A percentile compares a stretch with the other conserved stretches of the same genome.
These are phyloP conservation scores for Cercospora sp. DNA, from an alignment of 2,329 filamentous ascomycete genomes.

Conservation along the genomic window DNA sequence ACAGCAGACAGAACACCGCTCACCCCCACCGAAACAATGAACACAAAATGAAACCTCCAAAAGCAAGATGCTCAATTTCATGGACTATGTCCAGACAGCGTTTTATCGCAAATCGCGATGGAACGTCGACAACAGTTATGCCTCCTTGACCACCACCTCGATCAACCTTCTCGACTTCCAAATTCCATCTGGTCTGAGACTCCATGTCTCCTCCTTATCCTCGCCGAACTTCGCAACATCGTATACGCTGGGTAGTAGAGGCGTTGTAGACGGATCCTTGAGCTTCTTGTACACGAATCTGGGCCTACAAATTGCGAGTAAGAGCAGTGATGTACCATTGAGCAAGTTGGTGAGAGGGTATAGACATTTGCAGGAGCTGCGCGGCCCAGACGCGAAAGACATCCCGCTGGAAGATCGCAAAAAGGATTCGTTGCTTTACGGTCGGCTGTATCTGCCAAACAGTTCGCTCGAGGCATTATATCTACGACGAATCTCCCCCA, in stretches of 20 bases:
- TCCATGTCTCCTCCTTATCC: slow-evolving; percentile 87
- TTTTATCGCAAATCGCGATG: slow-evolving; percentile 85
- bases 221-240: slow-evolving; percentile 92
- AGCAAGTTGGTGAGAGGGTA: slow-evolving; percentile 80
- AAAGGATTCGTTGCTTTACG: slow-evolving; percentile 68
- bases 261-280: slow-evolving; percentile 92
- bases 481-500: slow-evolving; percentile 73
- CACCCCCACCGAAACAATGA: slow-evolving; percentile 8
- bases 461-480: slow-evolving; percentile 86
- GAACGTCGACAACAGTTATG: slow-evolving; percentile 91
- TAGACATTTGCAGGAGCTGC: slow-evolving; percentile 69
- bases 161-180: slow-evolving; percentile 85
- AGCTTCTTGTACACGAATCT: slow-evolving; percentile 94
- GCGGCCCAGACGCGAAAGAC: slow-evolving; percentile 48
- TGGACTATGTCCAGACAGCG: slow-evolving; percentile 92
- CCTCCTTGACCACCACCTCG: slow-evolving; percentile 78
- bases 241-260: slow-evolving; percentile 85
- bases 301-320: slow-evolving; percentile 65
- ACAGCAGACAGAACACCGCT: neutral
- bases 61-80: slow-evolving; percentile 80
- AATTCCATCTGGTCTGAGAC: slow-evolving; percentile 77
- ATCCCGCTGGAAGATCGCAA: slow-evolving; percentile 31
- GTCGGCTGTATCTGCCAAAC: slow-evolving; percentile 76
- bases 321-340: slow-evolving; percentile 74
- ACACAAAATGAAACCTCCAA: slow-evolving; percentile 18